phyloP scores from a whole-genome alignment of 768 basidiomycete genomes.

The Mycena olivaceomarginata region DNA sequence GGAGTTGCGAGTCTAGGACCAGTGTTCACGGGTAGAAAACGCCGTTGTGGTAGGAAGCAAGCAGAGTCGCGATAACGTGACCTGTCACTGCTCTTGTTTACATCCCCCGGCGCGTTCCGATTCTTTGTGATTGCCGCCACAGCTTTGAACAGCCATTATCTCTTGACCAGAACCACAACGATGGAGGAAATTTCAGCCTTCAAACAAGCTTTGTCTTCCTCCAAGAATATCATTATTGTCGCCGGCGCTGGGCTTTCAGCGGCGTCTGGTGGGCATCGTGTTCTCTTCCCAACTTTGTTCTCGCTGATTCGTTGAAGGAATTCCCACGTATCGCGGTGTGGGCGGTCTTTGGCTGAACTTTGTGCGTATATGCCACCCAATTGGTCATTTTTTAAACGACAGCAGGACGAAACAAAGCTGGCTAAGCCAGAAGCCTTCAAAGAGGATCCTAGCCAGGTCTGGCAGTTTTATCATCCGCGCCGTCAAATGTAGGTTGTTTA shows the following conservation, averaged over 20 bases:
- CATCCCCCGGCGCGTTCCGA: background rate
- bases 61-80: conserved; percentile 32
- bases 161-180: background rate
- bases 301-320: conserved; percentile 37
- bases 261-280: conserved; percentile 42
- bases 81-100: background rate
- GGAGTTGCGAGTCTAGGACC: conserved; percentile 14
- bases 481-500: conserved; percentile 46
- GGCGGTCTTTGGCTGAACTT: conserved; percentile 50
- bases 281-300: background rate
- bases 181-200: conserved; percentile 24
- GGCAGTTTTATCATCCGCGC: conserved; percentile 64
- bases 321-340: conserved; percentile 50
- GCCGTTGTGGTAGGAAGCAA: conserved; percentile 8
- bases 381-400: background rate
- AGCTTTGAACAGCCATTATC: background rate
- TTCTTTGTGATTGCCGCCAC: too few species aligned
- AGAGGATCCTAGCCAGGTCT: conserved; percentile 55
- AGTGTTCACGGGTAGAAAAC: conserved; percentile 10
- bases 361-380: conserved; percentile 1
- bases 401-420: conserved; percentile 49
- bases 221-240: conserved; percentile 46
- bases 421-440: conserved; percentile 58
- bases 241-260: conserved; percentile 48
- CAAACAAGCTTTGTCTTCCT: conserved; percentile 23